Conservation (phyloP, 78 protist species). For the slime mould (Dictyostelium discoideum) region DNA sequence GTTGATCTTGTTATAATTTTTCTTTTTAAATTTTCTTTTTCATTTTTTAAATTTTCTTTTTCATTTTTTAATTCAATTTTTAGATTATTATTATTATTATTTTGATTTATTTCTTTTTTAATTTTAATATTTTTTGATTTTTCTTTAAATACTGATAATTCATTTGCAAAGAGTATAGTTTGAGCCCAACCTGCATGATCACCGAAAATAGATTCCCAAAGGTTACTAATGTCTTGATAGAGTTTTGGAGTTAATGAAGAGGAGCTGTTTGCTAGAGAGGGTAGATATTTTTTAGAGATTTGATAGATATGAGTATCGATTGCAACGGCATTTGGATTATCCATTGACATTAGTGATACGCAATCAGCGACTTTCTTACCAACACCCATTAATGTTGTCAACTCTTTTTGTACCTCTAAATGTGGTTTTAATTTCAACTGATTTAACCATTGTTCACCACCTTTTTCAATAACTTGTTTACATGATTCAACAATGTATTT, state of each 20-base stretch:
- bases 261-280: constrained; percentile 14
- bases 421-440: neutral
- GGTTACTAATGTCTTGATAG: constrained; percentile 29
- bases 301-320: constrained; percentile 91
- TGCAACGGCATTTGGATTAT: constrained; percentile 81
- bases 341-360: constrained; percentile 88
- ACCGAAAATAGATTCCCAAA: constrained; percentile 62
- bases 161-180: constrained; percentile 70
- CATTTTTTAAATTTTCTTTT: neutral
- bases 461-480: constrained; percentile 47
- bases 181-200: constrained; percentile 79
- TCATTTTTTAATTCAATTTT: neutral
- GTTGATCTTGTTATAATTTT: neutral
- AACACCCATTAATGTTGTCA: constrained; percentile 68
- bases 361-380: constrained; percentile 94
- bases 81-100: neutral
- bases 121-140: neutral
- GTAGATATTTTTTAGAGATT: constrained; percentile 76
- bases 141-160: constrained; percentile 51
- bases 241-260: constrained; percentile 50
- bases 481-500: constrained; percentile 68
- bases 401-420: constrained; percentile 30
- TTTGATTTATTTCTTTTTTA: neutral
- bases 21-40: neutral
- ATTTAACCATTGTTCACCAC: constrained; percentile 77